Evolutionary conservation across 2,329 filamentous ascomycete species (phyloP).

Genomic region (Fusarium goolgardi): DNA sequence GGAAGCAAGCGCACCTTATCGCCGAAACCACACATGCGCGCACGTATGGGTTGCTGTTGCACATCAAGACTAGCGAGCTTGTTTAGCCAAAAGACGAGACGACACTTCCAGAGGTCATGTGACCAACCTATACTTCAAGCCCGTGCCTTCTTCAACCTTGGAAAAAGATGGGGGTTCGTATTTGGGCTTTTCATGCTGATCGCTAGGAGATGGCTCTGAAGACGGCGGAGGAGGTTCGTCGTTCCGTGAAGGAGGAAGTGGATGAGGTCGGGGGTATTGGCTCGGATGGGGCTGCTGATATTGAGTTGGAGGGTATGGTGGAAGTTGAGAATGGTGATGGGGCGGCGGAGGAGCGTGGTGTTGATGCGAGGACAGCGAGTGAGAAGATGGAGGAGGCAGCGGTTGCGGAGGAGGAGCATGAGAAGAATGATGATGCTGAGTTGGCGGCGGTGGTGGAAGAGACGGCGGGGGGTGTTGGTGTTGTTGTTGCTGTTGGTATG

Average conservation of each 20-base stretch:
- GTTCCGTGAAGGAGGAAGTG: conserved; percentile 40
- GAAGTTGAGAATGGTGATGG: conserved; percentile 39
- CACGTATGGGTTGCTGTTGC: conserved; percentile 89
- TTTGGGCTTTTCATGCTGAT: conserved; percentile 31
- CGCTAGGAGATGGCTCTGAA: conserved; percentile 30
- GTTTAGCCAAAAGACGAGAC: conserved; percentile 31
- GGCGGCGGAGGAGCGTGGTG: conserved; percentile 32
- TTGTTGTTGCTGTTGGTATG: conserved; percentile 37
- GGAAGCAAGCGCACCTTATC: conserved; percentile 78
- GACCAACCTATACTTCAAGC: conserved; percentile 53
- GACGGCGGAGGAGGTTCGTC: conserved; percentile 42
- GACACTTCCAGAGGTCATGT: not conserved
- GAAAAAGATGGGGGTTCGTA: conserved; percentile 48
- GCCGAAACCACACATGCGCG: conserved; percentile 98
- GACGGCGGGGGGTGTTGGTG: conserved; percentile 42
- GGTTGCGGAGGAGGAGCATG: conserved; percentile 26
- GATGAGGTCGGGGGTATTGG: conserved; percentile 41
- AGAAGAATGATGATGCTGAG: conserved; percentile 39
- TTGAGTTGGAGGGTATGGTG: conserved; percentile 34
- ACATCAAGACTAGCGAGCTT: conserved; percentile 71
- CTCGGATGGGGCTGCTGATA: conserved; percentile 45
- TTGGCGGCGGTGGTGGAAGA: conserved; percentile 31
- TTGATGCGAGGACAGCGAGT: conserved; percentile 41
- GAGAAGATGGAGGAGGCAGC: conserved; percentile 32
- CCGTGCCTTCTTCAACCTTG: conserved; percentile 51